phyloP scores from a whole-genome alignment of 306 rosid species.

The Lathyrus sativus region DNA sequence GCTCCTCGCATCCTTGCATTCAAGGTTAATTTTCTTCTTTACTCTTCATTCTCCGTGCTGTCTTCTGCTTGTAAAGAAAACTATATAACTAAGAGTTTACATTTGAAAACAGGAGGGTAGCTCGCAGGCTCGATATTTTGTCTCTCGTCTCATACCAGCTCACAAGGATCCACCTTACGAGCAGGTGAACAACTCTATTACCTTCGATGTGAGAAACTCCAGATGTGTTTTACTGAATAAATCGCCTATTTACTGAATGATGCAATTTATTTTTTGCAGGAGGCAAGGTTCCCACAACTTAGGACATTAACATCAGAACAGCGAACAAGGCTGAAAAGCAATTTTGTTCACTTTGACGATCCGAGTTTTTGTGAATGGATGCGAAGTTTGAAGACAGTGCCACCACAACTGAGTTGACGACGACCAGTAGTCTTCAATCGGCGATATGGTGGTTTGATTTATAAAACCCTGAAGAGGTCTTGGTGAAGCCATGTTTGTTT shows the following conservation, averaged over 20 bases:
- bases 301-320: constrained; percentile 68
- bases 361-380: constrained; percentile 97
- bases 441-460: constrained; percentile 33
- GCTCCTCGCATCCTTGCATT: constrained; percentile 97
- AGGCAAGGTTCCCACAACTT: constrained; percentile 89
- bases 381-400: constrained; percentile 76
- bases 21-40: constrained; percentile 56
- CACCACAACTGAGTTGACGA: constrained; percentile 80
- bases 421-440: background rate
- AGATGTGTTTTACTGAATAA: background rate
- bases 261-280: constrained; percentile 55
- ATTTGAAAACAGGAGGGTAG: constrained; percentile 88
- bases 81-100: constrained; percentile 36
- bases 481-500: constrained; percentile 42
- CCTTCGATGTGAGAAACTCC: background rate
- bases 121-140: constrained; percentile 94
- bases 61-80: constrained; percentile 31
- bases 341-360: constrained; percentile 88
- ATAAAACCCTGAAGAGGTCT: constrained; percentile 30
- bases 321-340: constrained; percentile 87
- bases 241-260: constrained; percentile 5
- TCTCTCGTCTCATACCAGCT: constrained; percentile 91
- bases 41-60: background rate
- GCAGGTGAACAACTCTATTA: constrained; percentile 63
- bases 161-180: constrained; percentile 99